Percentiles rank a stretch among this genome's conserved stretches.
Conservation (phyloP, 345 rosid genomes). For the Eucalyptus curtisii region DNA sequence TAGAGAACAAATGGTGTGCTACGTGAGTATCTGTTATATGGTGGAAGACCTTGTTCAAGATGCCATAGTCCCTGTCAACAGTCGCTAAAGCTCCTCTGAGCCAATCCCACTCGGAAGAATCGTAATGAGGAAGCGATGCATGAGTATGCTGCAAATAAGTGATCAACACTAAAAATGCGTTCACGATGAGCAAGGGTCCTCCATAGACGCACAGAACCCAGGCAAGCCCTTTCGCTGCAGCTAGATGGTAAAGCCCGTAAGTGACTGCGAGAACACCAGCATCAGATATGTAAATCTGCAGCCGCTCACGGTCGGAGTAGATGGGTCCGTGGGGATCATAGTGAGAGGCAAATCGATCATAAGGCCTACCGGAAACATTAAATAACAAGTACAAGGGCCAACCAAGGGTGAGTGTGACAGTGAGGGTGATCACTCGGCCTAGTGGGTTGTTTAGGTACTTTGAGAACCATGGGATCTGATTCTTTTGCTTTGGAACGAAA, state of each 20-base stretch:
- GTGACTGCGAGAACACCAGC: conserved; percentile 45
- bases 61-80: conserved; percentile 78
- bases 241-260: conserved; percentile 46
- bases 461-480: conserved; percentile 31
- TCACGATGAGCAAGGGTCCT: conserved; percentile 59
- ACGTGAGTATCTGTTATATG: conserved; percentile 86
- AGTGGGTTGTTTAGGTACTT: conserved; percentile 69
- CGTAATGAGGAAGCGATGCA: conserved; percentile 71
- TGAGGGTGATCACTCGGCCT: conserved; percentile 40
- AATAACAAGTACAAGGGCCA: conserved; percentile 84
- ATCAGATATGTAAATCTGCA: conserved; percentile 63
- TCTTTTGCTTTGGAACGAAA: conserved; percentile 64
- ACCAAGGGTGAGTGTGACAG: conserved; percentile 48
- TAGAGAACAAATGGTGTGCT: conserved; percentile 76
- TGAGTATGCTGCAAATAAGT: conserved; percentile 92
- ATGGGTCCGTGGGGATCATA: conserved; percentile 73
- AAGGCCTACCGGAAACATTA: conserved; percentile 73
- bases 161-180: conserved; percentile 54
- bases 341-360: conserved; percentile 66
- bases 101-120: conserved; percentile 90
- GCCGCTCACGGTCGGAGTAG: conserved; percentile 59
- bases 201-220: conserved; percentile 59
- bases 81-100: conserved; percentile 77
- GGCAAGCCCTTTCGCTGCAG: conserved; percentile 38
- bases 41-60: conserved; percentile 78